Base-by-base conservation (phyloP, 768 basidiomycete species). In the Hygrocybe punicea region DNA sequence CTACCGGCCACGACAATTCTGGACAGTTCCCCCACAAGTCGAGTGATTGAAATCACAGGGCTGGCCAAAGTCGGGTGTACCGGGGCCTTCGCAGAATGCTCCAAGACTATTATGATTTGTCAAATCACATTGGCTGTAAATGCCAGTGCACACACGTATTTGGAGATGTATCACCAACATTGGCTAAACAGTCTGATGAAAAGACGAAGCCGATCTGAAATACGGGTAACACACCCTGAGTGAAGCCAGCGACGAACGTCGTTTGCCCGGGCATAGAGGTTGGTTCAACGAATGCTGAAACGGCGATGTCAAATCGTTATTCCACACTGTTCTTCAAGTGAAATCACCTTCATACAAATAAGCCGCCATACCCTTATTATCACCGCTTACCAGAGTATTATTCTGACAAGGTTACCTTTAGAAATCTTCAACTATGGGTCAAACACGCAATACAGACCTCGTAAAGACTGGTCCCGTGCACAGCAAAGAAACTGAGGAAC, bases 361-460 rank as follows among this genome's bases (percentile, higher is more conserved):
- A 7, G 88, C 88, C 3, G 89, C 88, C 87, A 91, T 90, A 39
- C 90, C 90, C 68, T 92, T 91, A 74, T 91, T 91, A 69, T 91
- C 90, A 3, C 79, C 71, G 68, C 87, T 90, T 29, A 91, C 80
- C n/a, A 91, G 73, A 1, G 89, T 90, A 60, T 90, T 91, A 66
- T 91, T 92, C 87, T 90, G 60, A 24, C 42, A 53, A 59, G 21
- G 34, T 6, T 25, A 25, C 6, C 16, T 13, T 51, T 14, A 48
- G 5, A 6, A 19, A 17, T 17, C 5, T 13, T 35, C 19, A 50
- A 33, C 44, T 60, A 25, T 58, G 52, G 29, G 46, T 48, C 34
- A 16, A 51, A 39, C 40, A 54, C 11, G 34, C 24, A 40, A 35
- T 10, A 56, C 67, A 21, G 60, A 89, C 89, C 73, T 84, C 78